Evolutionary conservation across 192 early-diverging fungal genomes (phyloP).

Genomic region (Irineochytrium annulatum): DNA sequence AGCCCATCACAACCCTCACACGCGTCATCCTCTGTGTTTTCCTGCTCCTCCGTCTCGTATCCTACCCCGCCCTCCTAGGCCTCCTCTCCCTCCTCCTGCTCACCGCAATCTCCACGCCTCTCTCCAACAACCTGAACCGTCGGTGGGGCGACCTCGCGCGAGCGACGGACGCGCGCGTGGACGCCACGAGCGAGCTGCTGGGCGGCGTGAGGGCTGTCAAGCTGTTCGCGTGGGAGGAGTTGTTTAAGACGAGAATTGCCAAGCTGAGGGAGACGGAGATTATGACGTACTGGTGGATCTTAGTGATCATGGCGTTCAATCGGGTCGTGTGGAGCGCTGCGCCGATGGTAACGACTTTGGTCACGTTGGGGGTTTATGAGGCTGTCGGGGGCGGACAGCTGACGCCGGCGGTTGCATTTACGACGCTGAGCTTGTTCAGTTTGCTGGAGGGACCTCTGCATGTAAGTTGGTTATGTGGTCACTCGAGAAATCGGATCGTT

Average conservation of each 20-base stretch:
- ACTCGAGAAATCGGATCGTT: too few species aligned
- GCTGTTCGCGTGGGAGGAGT: constrained; percentile 32
- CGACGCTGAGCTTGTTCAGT: constrained; percentile 50
- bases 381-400: constrained; percentile 47
- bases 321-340: constrained; percentile 46
- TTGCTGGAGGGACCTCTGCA: constrained; percentile 52
- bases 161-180: constrained; percentile 68
- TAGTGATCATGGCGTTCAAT: constrained; percentile 18
- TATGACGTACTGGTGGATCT: background rate
- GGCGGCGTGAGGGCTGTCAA: constrained; percentile 82
- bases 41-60: constrained; percentile 68
- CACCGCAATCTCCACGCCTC: constrained; percentile 10
- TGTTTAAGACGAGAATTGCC: constrained; percentile 16
- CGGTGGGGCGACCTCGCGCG: constrained; percentile 42
- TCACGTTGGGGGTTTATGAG: constrained; percentile 49
- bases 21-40: constrained; percentile 50
- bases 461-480: too few species aligned
- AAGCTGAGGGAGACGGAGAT: constrained; percentile 18
- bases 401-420: constrained; percentile 59
- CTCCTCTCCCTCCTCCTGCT: constrained; percentile 48
- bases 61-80: constrained; percentile 70
- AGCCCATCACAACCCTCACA: constrained; percentile 20
- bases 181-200: constrained; percentile 73
- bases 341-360: constrained; percentile 48
- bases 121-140: constrained; percentile 5